Conservation (phyloP, 73 alveolate genomes). For the Paramecium tetraurelia region DNA sequence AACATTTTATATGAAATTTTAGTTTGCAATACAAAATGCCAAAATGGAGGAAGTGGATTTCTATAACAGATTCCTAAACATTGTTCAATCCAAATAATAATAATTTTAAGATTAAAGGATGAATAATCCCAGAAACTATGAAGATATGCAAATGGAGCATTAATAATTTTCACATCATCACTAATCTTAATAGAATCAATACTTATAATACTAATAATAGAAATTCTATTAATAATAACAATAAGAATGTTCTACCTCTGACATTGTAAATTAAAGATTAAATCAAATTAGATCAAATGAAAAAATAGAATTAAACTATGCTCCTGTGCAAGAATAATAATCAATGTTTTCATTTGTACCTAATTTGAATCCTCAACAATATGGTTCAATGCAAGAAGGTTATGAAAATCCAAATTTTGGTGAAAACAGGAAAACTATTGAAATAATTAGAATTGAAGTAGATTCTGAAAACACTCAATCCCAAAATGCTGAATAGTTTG, state of each 20-base stretch:
- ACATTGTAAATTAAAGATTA: neutral
- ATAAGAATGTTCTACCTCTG: neutral
- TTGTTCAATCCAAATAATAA: neutral
- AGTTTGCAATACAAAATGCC: neutral
- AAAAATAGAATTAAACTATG: neutral
- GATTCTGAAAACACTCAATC: neutral
- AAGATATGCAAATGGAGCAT: neutral
- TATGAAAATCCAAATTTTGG: neutral
- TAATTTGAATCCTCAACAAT: neutral
- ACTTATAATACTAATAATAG: no score
- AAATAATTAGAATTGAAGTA: neutral
- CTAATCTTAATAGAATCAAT: no score
- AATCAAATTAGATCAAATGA: neutral
- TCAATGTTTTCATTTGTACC: neutral
- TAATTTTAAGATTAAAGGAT: neutral
- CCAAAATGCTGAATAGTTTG: neutral
- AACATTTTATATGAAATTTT: neutral
- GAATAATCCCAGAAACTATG: neutral
- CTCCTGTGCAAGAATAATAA: neutral
- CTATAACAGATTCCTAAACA: neutral
- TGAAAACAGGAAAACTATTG: neutral
- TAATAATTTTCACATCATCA: neutral
- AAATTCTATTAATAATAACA: no score
- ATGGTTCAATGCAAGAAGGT: neutral
- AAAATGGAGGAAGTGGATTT: neutral